Percentiles rank a stretch among this genome's conserved stretches.
Conservation (phyloP, 495 filamentous ascomycete genomes). For the Aspergillus indologenus region DNA sequence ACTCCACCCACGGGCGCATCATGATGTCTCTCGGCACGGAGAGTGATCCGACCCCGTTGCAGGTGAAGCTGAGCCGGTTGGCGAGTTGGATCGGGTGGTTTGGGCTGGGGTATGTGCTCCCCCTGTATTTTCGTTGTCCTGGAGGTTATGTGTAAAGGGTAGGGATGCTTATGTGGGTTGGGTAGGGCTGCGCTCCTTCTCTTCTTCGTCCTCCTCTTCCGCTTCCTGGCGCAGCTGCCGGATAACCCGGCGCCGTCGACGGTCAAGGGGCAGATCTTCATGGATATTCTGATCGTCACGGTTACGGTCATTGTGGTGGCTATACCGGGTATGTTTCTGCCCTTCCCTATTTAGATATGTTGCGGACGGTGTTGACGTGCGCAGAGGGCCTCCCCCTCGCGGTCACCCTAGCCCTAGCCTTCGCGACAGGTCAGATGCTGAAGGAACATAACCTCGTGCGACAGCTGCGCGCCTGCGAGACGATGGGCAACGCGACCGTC, state of each 20-base stretch:
- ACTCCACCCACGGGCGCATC: constrained; percentile 80
- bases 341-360: no score
- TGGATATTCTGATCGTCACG: constrained; percentile 58
- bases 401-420: constrained; percentile 52
- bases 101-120: constrained; percentile 43
- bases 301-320: constrained; percentile 64
- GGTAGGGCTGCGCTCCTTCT: constrained; percentile 68
- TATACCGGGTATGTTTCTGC: constrained; percentile 38
- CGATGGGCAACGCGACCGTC: constrained; percentile 81
- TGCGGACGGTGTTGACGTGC: no score
- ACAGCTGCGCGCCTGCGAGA: constrained; percentile 67
- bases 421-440: constrained; percentile 58
- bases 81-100: constrained; percentile 84
- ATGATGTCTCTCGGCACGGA: constrained; percentile 83
- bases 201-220: constrained; percentile 77
- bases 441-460: constrained; percentile 62
- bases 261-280: constrained; percentile 59
- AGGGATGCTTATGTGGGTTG: no score
- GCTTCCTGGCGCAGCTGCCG: constrained; percentile 62
- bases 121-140: no score
- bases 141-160: no score
- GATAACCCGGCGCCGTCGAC: constrained; percentile 46
- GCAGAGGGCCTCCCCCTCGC: constrained; percentile 60
- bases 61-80: constrained; percentile 74
- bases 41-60: constrained; percentile 75